phyloP scores from a whole-genome alignment of 441 rosid genomes.

The Bruguiera hainesii region DNA sequence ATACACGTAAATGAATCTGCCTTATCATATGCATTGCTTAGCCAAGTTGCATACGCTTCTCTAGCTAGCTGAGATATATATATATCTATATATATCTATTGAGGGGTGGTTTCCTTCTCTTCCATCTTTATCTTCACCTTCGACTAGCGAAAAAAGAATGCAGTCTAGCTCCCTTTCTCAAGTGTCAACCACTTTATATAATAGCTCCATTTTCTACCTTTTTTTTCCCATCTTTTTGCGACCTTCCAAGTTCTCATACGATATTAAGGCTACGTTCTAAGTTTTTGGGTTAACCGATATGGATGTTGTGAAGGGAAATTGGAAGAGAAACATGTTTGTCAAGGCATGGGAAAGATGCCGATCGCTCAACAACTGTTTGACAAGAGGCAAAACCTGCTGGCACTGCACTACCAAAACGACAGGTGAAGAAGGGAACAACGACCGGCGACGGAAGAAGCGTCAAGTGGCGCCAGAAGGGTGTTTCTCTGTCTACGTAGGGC shows the following conservation, averaged over 20 bases:
- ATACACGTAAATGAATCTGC: too few relatives aligned
- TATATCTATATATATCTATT: too few relatives aligned
- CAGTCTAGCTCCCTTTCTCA: neutral
- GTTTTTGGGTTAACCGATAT: conserved; percentile 6
- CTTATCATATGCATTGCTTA: too few relatives aligned
- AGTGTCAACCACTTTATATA: neutral
- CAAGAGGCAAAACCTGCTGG: conserved; percentile 41
- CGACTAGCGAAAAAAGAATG: neutral
- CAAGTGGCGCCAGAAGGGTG: conserved; percentile 49
- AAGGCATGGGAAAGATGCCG: conserved; percentile 45
- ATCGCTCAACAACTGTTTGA: conserved; percentile 18
- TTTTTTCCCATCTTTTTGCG: neutral
- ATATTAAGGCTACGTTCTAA: too few relatives aligned
- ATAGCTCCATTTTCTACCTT: neutral
- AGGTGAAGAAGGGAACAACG: neutral
- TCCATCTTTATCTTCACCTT: neutral
- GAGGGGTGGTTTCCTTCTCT: neutral
- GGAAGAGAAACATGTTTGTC: conserved; percentile 34
- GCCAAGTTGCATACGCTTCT: too few relatives aligned
- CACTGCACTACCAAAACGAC: conserved; percentile 9
- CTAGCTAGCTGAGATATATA: too few relatives aligned
- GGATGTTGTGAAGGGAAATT: conserved; percentile 25
- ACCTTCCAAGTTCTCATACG: too few relatives aligned
- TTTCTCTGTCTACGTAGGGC: conserved; percentile 63
- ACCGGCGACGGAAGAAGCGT: conserved; percentile 8